Base-by-base conservation (phyloP, 164 flowering plant genomes). In the Litsea cubeba region DNA sequence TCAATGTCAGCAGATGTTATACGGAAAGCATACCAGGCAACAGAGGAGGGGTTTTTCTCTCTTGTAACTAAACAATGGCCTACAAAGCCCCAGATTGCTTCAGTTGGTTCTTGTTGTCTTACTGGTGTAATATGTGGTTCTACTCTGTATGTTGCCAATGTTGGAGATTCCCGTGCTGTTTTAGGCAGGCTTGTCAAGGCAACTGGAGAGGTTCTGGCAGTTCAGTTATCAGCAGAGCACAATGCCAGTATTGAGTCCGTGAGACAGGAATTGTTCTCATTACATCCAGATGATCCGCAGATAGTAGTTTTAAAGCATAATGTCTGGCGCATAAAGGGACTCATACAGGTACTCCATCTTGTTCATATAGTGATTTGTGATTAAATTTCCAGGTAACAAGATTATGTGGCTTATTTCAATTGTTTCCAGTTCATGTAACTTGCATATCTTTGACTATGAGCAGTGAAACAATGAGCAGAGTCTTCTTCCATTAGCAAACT, bases 311-410 rank as follows among this genome's bases (percentile, higher is more conserved):
- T 90, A 68, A 92, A 89, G 80, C 95, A 92, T 77, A 90, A 89
- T 51, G 97, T 92, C 54, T 92, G 97, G 97, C 91, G 95, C 46
- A 91, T 92, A 6, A 92, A 92, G 82, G 97, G 97, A 72, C 85
- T 90, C 62, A 92, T 90, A 69, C 97, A 90, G 92, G 95, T 90
- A 81, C 15, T 20, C 66, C 40, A 18, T 58, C 32, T 14, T 30
- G 26, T 25, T 18, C n/a, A 40, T 40, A 40, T 8, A 5, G 46
- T 40, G 46, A 40, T 54, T 54, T 54, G 12, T 12, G 20, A 14
- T 54, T 54, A 15, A 15, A 54, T 17, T 5, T n/a, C 2, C 18
- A 54, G 20, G n/a, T 17, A 54, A 17, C n/a, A 54, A 54, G 17
- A 54, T 15, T 54, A 15, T 54, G n/a, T 54, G 17, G 7, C 5